Conservation (phyloP, 2,329 filamentous ascomycete species). For the Clarireedia monteithiana region DNA sequence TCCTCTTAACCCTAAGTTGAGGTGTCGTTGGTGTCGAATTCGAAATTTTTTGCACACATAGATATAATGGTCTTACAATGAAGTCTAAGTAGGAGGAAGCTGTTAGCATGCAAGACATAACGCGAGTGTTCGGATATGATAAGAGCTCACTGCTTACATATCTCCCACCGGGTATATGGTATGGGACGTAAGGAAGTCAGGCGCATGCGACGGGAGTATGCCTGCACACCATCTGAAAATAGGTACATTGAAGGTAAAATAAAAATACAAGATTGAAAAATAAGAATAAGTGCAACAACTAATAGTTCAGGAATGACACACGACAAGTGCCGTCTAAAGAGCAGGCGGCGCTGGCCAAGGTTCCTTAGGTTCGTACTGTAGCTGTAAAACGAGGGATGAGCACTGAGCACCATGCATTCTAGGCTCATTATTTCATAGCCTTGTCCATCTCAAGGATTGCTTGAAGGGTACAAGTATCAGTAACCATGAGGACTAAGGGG, state of each 20-base stretch:
- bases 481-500: not conserved
- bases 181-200: conserved; percentile 8
- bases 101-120: not conserved
- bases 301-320: not conserved
- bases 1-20: conserved; percentile 22
- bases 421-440: conserved; percentile 9
- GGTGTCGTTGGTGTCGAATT: not conserved
- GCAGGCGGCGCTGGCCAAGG: not conserved
- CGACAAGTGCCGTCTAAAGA: conserved; percentile 3
- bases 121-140: not conserved
- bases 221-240: conserved; percentile 8
- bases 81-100: not conserved
- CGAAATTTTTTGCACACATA: not conserved
- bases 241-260: not conserved
- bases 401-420: conserved; percentile 15
- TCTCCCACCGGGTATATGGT: conserved; percentile 3
- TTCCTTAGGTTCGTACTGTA: not conserved
- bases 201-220: conserved; percentile 9
- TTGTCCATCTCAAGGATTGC: not conserved
- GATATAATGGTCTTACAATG: not conserved
- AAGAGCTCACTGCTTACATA: conserved; percentile 18
- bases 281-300: not conserved
- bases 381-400: conserved; percentile 7
- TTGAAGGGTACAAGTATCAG: not conserved
- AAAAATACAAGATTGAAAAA: not conserved